Percentiles rank a stretch among this genome's conserved stretches.
Conservation (phyloP, 2,329 filamentous ascomycete genomes). For the Aspergillus ruber region DNA sequence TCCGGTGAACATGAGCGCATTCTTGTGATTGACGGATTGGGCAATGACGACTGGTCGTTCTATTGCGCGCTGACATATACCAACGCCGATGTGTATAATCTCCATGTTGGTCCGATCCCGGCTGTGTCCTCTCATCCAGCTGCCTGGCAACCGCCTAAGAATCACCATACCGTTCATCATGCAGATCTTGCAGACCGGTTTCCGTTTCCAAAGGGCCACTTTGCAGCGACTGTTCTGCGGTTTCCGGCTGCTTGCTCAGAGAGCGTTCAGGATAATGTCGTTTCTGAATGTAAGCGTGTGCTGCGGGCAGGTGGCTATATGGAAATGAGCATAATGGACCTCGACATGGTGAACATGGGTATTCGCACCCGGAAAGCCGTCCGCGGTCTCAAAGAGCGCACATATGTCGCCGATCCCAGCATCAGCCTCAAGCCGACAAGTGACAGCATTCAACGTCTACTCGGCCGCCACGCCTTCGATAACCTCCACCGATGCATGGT, state of each 20-base stretch:
- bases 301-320: slow-evolving; percentile 44
- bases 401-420: slow-evolving; percentile 34
- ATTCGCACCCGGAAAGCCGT: slow-evolving; percentile 40
- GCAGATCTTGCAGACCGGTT: slow-evolving; percentile 35
- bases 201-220: slow-evolving; percentile 43
- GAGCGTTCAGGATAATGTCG: slow-evolving; percentile 35
- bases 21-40: slow-evolving; percentile 44
- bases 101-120: slow-evolving; percentile 31
- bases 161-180: slow-evolving; percentile 40
- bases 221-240: slow-evolving; percentile 40
- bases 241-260: slow-evolving; percentile 43
- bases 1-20: slow-evolving; percentile 36
- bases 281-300: slow-evolving; percentile 45
- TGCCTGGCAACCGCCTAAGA: slow-evolving; percentile 38
- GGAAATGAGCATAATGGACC: slow-evolving; percentile 43
- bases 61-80: slow-evolving; percentile 46
- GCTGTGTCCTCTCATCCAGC: slow-evolving; percentile 30
- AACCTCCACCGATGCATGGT: slow-evolving; percentile 46
- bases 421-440: slow-evolving; percentile 43
- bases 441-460: slow-evolving; percentile 42
- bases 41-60: slow-evolving; percentile 49
- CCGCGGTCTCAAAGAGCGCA: slow-evolving; percentile 40
- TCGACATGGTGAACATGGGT: slow-evolving; percentile 48
- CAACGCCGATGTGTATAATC: slow-evolving; percentile 39
- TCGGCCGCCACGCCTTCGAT: slow-evolving; percentile 42